phyloP scores from a whole-genome alignment of 495 filamentous ascomycete genomes.

The Xylaria telfairii region DNA sequence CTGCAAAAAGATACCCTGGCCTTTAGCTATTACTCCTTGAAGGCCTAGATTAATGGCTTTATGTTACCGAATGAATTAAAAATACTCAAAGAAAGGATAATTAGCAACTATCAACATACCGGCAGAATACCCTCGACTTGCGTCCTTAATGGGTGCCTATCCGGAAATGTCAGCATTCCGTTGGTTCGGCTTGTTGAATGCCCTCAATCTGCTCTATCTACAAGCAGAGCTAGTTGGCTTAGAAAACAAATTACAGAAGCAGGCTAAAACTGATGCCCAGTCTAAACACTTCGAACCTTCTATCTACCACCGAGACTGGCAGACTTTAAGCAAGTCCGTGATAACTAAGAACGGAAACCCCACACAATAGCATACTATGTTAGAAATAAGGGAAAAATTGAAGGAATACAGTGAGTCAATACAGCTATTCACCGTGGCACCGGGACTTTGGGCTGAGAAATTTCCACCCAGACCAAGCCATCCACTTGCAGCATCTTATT shows the following conservation, averaged over 20 bases:
- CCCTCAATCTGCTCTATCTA: constrained; percentile 1
- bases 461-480: background rate
- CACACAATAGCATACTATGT: background rate
- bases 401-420: constrained; percentile 2
- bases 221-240: background rate
- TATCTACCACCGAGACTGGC: constrained; percentile 3
- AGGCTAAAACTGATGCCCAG: background rate
- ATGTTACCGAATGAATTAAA: background rate
- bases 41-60: background rate
- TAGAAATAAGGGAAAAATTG: background rate
- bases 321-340: background rate
- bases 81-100: background rate
- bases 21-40: background rate
- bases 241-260: background rate
- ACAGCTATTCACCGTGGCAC: background rate
- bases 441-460: background rate
- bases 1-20: background rate
- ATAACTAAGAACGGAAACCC: background rate
- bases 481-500: background rate
- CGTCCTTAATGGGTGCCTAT: constrained; percentile 7
- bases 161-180: background rate
- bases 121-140: constrained; percentile 4
- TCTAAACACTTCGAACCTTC: background rate
- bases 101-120: background rate
- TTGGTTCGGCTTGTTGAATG: background rate